These are phyloP conservation scores for Cercophora sp. DNA, from an alignment of 495 filamentous ascomycete species.

Conservation along the genomic window DNA sequence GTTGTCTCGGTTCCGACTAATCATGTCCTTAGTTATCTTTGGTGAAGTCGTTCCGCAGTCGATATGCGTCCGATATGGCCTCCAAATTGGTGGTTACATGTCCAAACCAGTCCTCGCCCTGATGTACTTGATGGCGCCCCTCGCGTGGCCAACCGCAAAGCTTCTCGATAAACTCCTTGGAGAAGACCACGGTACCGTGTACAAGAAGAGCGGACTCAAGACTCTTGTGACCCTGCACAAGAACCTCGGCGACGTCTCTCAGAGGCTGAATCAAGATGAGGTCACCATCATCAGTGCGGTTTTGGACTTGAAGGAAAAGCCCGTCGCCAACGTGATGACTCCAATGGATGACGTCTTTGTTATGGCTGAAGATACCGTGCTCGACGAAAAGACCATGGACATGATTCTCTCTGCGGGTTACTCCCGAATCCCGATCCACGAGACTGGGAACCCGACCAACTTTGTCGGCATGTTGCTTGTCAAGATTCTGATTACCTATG, in stretches of 20 bases:
- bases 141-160: slow-evolving; percentile 88
- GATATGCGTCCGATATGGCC: slow-evolving; percentile 91
- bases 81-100: slow-evolving; percentile 95
- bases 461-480: slow-evolving; percentile 97
- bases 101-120: slow-evolving; percentile 79
- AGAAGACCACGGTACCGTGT: slow-evolving; percentile 88
- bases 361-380: slow-evolving; percentile 84
- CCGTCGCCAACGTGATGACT: slow-evolving; percentile 94
- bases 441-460: slow-evolving; percentile 74
- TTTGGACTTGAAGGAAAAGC: slow-evolving; percentile 91
- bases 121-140: slow-evolving; percentile 85
- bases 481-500: slow-evolving; percentile 97
- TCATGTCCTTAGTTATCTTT: slow-evolving; percentile 71
- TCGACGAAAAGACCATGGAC: slow-evolving; percentile 92
- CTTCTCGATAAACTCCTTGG: slow-evolving; percentile 83
- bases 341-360: slow-evolving; percentile 96
- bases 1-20: background rate
- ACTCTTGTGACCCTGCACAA: slow-evolving; percentile 86
- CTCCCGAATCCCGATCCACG: slow-evolving; percentile 90
- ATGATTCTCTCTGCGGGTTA: slow-evolving; percentile 88
- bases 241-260: slow-evolving; percentile 76
- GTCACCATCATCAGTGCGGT: slow-evolving; percentile 98
- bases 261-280: slow-evolving; percentile 93
- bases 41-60: slow-evolving; percentile 95
- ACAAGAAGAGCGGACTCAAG: slow-evolving; percentile 87